Base-by-base conservation (phyloP, 2,329 filamentous ascomycete species). In the Monosporascus ibericus region DNA sequence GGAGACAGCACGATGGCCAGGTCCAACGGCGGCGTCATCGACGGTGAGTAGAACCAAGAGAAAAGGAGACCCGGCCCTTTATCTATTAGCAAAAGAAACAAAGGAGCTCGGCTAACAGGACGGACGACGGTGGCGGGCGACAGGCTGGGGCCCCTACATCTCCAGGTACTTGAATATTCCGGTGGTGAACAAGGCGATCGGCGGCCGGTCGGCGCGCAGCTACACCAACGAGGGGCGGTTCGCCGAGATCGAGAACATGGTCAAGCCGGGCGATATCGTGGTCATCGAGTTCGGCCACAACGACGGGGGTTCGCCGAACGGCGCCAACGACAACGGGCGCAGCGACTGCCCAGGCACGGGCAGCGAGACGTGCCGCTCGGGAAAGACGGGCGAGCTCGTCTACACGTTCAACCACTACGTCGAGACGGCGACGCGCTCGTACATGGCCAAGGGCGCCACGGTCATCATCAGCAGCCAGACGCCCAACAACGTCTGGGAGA, bases 281-380 rank as follows among this genome's bases (percentile, higher is more conserved):
- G 72, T 87, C 52, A 85, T 88, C 54, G 83, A 86, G 61, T 87
- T 88, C 62, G 85, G 85, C 0, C 85, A 88, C 72, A 88, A 88
- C 65, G 85, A 88, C 62, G 84, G 83, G 44, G 82, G 83, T 6
- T 75, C 75, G 2, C 72, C 81, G 22, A 46, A 46, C 3, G 61
- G 58, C 49, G 64, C 65, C 7, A 71, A 65, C 14, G 84, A 87
- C 68, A 86, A 86, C 60, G 81, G 81, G 4, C 77, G 82, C 25
- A 76, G 75, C 15, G 81, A 79, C 58, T 87, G 84, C 58, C 67
- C 65, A 1, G 80, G 80, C 20, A 70, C 70, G 1, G 79, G 77
- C 42, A 63, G 65, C 52, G 77, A 84, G 66, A 78, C 73, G 1
- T 83, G 80, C 68, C 55, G 51, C n/a, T 71, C 69, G 1, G 65